Base-by-base conservation (phyloP, 2,329 filamentous ascomycete genomes). In the Davidsoniella australis region DNA sequence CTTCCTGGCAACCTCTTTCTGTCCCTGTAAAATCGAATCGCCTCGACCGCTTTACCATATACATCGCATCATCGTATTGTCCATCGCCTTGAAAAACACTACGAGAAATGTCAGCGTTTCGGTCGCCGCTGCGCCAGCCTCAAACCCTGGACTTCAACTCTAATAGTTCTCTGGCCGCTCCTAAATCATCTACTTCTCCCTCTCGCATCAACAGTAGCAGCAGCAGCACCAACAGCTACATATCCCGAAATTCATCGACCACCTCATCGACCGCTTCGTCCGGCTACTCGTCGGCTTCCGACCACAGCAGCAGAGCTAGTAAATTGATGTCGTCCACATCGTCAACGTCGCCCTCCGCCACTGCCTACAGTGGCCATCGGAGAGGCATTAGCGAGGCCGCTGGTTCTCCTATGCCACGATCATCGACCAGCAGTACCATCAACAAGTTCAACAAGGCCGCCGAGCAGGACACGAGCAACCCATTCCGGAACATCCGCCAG, bases 371-470 rank as follows among this genome's bases (percentile, higher is more conserved):
- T 53, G 70, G 72, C 45, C 85, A 89, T 60, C 82, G 78, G 62
- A 77, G 85, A 61, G 83, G 83, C 53, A 73, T 79, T 62, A 89
- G 84, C 64, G 84, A 91, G 68, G 74, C 74, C 51, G 71, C 72
- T 53, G 69, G 70, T 41, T 72, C 8, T 33, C 78, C 59, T 61
- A 70, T 56, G 64, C 69, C 53, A 65, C 26, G 40, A 14, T 43
- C 44, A 5, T 43, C 44, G 17, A 44, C 51, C 6, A 42, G 39
- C 10, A 45, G 51, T 17, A 49, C 48, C 7, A 47, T 49, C 20
- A 48, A 53, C 20, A 29, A 38, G 10, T 41, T 48, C 40, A 53
- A 53, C 23, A 41, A 40, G 9, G 26, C 59, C 54, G 57, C 64
- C 48, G 64, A 67, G 56, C 64, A 63, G 51, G 62, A 64, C 54